Base-by-base conservation (phyloP, 306 rosid genomes). In the Medicago arabica region DNA sequence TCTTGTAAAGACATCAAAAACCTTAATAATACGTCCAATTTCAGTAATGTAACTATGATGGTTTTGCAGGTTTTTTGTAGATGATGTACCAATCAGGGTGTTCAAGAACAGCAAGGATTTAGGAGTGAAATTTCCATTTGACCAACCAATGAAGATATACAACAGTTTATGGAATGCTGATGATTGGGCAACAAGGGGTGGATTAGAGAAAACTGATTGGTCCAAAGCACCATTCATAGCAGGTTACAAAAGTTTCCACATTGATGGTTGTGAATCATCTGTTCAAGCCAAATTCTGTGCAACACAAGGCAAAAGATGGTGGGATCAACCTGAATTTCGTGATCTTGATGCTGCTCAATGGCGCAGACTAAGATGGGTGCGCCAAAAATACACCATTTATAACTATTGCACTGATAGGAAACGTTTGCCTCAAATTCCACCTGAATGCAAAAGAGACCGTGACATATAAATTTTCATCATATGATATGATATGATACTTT, bases 131-230 rank as follows among this genome's bases (percentile, higher is more conserved):
- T 92, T 86, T 83, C 99, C 99, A 4, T 95, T 95, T 71, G 62
- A 92, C 82, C 99, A 95, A 34, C 99, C 99, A 12, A 95, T 95
- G 99, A 92, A 95, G 72, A 77, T 95, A 0, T 95, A 92, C 91
- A 92, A 94, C 15, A 95, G 99, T 69, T 58, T 92, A 0, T 95
- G 99, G 99, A 95, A 95, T 34, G 99, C 97, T 0, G 99, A 95
- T 79, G 99, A 95, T 47, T 95, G 99, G 99, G 99, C 99, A 51
- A 95, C 99, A 0, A 83, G 96, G 23, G 99, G 97, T 50, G 99
- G 97, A 18, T 78, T 92, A 28, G 98, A 95, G 88, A 95, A 95
- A 84, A 92, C 99, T 3, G 93, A 95, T 51, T 95, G 98, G 99
- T 86, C 93, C 1, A 92, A 92, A 86, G 97, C 99, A 0, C 99